A percentile compares a stretch with the other conserved stretches of the same genome.
phyloP scores from a whole-genome alignment of 306 rosid genomes.

The Cucumis melo region DNA sequence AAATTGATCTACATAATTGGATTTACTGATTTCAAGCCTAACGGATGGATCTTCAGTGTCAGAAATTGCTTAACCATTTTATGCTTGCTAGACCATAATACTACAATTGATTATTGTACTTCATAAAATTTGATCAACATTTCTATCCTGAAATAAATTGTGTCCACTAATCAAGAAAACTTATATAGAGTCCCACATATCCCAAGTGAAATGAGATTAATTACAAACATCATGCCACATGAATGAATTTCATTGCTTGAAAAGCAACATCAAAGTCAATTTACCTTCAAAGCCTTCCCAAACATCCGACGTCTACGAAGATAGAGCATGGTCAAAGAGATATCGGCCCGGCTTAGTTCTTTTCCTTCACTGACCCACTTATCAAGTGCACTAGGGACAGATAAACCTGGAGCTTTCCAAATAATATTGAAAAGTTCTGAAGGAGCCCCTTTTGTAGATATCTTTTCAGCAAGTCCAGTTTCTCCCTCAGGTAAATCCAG shows the following conservation, averaged over 20 bases:
- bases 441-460: conserved; percentile 1
- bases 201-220: neutral
- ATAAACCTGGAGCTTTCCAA: conserved; percentile 10
- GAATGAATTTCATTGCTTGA: neutral
- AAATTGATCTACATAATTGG: neutral
- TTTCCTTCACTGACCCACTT: conserved; percentile 72
- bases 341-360: conserved; percentile 33
- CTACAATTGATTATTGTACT: neutral
- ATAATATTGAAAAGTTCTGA: conserved; percentile 38
- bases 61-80: neutral
- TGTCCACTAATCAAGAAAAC: neutral
- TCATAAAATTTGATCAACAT: neutral
- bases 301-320: conserved; percentile 43
- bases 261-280: neutral
- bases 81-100: neutral
- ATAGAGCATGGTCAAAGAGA: conserved; percentile 25
- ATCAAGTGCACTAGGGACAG: conserved; percentile 27
- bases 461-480: conserved; percentile 15
- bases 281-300: conserved; percentile 77
- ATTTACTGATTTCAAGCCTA: neutral
- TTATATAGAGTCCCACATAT: neutral
- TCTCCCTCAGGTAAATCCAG: conserved; percentile 34
- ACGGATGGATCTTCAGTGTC: neutral
- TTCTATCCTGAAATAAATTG: neutral
- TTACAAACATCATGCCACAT: neutral